These are phyloP conservation scores for Pyrenula aspistea DNA, from an alignment of 495 filamentous ascomycete genomes.

Conservation along the genomic window DNA sequence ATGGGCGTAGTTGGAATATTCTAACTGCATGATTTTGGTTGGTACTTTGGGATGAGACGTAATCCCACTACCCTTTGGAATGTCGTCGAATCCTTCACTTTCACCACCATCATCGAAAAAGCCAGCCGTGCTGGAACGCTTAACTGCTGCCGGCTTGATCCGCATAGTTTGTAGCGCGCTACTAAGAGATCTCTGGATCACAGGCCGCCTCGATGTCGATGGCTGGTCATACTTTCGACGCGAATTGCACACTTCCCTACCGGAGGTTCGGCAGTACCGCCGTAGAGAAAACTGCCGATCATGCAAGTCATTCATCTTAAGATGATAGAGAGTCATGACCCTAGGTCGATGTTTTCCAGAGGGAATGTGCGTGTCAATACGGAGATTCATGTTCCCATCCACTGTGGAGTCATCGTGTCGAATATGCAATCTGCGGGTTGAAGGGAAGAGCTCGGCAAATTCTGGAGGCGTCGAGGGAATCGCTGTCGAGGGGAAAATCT, in stretches of 20 bases:
- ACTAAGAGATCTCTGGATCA: constrained; percentile 59
- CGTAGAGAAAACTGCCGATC: constrained; percentile 81
- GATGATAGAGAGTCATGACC: constrained; percentile 79
- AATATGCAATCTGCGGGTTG: constrained; percentile 65
- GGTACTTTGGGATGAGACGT: constrained; percentile 9
- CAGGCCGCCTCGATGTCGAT: constrained; percentile 33
- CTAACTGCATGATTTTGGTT: constrained; percentile 71
- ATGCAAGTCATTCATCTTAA: constrained; percentile 88
- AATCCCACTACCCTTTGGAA: constrained; percentile 21
- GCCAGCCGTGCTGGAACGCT: constrained; percentile 10
- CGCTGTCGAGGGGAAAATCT: constrained; percentile 47
- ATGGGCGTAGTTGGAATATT: constrained; percentile 96
- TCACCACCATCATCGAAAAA: constrained; percentile 50
- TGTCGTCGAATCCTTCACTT: constrained; percentile 38
- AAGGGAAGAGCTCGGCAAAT: constrained; percentile 82
- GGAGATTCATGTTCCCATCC: constrained; percentile 96
- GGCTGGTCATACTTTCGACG: constrained; percentile 55
- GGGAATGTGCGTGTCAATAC: constrained; percentile 70
- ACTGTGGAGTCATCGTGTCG: constrained; percentile 83
- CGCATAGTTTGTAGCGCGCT: constrained; percentile 59
- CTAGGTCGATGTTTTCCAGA: constrained; percentile 29
- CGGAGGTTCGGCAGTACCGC: constrained; percentile 85
- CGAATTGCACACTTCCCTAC: constrained; percentile 85
- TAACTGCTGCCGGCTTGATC: constrained; percentile 31
- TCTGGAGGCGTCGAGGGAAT: constrained; percentile 67